phyloP scores from a whole-genome alignment of 2,329 filamentous ascomycete species.

The Claviceps quebecensis region DNA sequence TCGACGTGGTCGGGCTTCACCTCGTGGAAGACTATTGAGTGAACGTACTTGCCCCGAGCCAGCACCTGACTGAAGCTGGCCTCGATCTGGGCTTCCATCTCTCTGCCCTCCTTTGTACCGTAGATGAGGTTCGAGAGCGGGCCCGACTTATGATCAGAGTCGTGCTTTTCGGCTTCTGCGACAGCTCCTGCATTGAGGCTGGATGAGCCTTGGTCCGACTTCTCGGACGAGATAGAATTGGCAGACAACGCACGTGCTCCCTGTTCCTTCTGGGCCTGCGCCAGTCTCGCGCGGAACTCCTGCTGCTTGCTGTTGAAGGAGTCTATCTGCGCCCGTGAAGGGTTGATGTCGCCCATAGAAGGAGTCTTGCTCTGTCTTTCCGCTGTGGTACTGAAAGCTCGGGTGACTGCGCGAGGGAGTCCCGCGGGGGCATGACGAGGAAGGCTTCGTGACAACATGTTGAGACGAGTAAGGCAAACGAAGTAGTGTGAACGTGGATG shows the following conservation, averaged over 20 bases:
- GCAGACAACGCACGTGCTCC: slow-evolving; percentile 61
- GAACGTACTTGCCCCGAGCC: slow-evolving; percentile 92
- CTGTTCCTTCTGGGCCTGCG: slow-evolving; percentile 64
- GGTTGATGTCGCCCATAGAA: slow-evolving; percentile 72
- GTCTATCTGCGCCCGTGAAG: slow-evolving; percentile 48
- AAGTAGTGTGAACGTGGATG: slow-evolving; percentile 1
- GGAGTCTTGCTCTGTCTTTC: slow-evolving; percentile 39
- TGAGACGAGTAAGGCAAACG: slow-evolving; percentile 4
- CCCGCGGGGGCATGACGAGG: slow-evolving; percentile 29
- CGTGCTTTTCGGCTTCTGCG: slow-evolving; percentile 41
- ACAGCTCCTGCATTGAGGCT: slow-evolving; percentile 23
- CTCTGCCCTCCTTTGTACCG: slow-evolving; percentile 86
- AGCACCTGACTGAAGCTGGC: slow-evolving; percentile 90
- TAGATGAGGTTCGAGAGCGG: slow-evolving; percentile 83
- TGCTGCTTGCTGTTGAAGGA: slow-evolving; percentile 74
- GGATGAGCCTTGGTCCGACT: slow-evolving; percentile 25
- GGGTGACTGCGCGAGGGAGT: slow-evolving; percentile 33
- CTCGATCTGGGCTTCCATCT: slow-evolving; percentile 91
- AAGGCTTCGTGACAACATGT: slow-evolving; percentile 6
- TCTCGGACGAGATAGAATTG: slow-evolving; percentile 26
- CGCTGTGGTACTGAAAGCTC: slow-evolving; percentile 45
- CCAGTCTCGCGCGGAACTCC: slow-evolving; percentile 71
- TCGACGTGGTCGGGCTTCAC: slow-evolving; percentile 93
- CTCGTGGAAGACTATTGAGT: slow-evolving; percentile 92
- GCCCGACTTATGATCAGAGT: slow-evolving; percentile 51